Percentiles rank a stretch among this genome's conserved stretches.
These are phyloP conservation scores for Aspergillus diversus DNA, from an alignment of 495 filamentous ascomycete genomes.

Conservation along the genomic window DNA sequence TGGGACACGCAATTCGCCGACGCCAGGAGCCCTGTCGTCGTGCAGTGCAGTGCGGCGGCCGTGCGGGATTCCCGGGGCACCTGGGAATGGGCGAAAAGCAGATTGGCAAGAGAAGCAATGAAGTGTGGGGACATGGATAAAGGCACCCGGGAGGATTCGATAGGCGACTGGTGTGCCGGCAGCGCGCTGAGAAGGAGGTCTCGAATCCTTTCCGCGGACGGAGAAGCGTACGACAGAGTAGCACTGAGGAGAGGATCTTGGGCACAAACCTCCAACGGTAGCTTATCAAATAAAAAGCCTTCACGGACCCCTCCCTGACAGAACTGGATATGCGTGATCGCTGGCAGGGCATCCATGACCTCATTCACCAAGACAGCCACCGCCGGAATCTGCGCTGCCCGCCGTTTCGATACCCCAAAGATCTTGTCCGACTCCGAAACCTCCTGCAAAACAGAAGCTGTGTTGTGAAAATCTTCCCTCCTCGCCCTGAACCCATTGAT, in stretches of 20 bases:
- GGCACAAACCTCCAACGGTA: conserved; percentile 57
- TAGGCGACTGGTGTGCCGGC: conserved; percentile 35
- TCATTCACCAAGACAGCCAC: conserved; percentile 75
- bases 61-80: conserved; percentile 56
- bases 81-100: conserved; percentile 52
- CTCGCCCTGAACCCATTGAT: conserved; percentile 76
- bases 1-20: conserved; percentile 71
- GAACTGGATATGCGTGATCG: conserved; percentile 72
- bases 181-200: conserved; percentile 47
- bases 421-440: conserved; percentile 50
- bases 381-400: conserved; percentile 78
- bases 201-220: conserved; percentile 36
- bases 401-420: conserved; percentile 79
- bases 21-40: conserved; percentile 68
- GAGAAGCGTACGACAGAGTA: conserved; percentile 52
- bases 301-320: conserved; percentile 84
- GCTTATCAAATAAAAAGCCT: conserved; percentile 70
- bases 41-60: conserved; percentile 67
- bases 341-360: conserved; percentile 66
- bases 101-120: conserved; percentile 52
- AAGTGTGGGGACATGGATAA: conserved; percentile 41
- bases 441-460: conserved; percentile 54
- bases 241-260: conserved; percentile 68
- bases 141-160: conserved; percentile 25
- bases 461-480: conserved; percentile 62